Evolutionary conservation across 2,329 filamentous ascomycete genomes (phyloP).

Genomic region (Neonectria neomacrospora): DNA sequence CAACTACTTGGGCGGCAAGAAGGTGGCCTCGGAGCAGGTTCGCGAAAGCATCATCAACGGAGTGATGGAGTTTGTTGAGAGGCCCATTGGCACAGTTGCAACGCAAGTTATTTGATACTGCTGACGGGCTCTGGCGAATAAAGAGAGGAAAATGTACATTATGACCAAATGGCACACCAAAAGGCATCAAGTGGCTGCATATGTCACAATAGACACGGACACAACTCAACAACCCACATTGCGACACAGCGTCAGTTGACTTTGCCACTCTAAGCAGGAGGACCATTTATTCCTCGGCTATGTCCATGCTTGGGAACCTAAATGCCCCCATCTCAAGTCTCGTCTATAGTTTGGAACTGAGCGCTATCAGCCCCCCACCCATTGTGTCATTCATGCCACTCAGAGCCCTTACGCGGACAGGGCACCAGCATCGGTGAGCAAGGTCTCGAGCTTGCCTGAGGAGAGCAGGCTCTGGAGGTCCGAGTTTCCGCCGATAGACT

Average conservation of each 20-base stretch:
- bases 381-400: slow-evolving; percentile 15
- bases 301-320: not conserved
- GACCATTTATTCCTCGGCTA: slow-evolving; percentile 13
- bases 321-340: slow-evolving; percentile 9
- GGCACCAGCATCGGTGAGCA: slow-evolving; percentile 58
- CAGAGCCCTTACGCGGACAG: slow-evolving; percentile 52
- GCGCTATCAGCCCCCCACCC: slow-evolving; percentile 29
- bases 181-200: slow-evolving; percentile 11
- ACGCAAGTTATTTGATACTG: slow-evolving; percentile 70
- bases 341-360: slow-evolving; percentile 41
- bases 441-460: slow-evolving; percentile 52
- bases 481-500: slow-evolving; percentile 97
- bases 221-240: slow-evolving; percentile 26
- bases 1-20: slow-evolving; percentile 87
- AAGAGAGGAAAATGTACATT: slow-evolving; percentile 33
- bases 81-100: slow-evolving; percentile 88
- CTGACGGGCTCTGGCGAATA: not conserved
- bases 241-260: slow-evolving; percentile 33
- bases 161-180: not conserved
- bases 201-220: slow-evolving; percentile 42
- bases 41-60: slow-evolving; percentile 87
- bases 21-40: slow-evolving; percentile 85
- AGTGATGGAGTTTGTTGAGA: slow-evolving; percentile 85
- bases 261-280: slow-evolving; percentile 11
- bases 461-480: slow-evolving; percentile 74